phyloP scores from a whole-genome alignment of 495 filamentous ascomycete genomes.

The Sabuloglossum arenarium region DNA sequence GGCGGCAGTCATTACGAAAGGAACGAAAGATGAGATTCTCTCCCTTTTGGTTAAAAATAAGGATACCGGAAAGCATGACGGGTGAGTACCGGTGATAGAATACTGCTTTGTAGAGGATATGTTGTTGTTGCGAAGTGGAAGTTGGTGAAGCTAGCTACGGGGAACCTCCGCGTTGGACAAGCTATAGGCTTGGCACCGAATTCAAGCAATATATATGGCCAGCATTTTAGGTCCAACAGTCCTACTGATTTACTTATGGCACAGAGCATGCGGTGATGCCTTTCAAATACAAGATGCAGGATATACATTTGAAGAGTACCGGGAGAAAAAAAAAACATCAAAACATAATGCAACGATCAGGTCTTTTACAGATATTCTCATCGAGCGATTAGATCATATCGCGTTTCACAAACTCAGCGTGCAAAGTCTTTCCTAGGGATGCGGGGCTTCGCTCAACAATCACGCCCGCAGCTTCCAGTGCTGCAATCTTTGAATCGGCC shows the following conservation, averaged over 20 bases:
- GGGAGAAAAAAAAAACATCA: neutral
- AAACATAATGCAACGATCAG: neutral
- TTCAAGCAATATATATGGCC: neutral
- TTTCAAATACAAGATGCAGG: neutral
- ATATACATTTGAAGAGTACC: neutral
- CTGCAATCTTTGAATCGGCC: constrained; percentile 91
- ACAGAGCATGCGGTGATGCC: neutral
- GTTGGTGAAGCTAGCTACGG: neutral
- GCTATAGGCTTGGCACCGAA: neutral
- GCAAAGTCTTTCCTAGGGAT: constrained; percentile 71
- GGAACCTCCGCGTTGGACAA: neutral
- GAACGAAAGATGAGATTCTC: constrained; percentile 98
- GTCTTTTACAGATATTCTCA: neutral
- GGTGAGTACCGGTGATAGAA: neutral
- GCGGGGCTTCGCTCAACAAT: constrained; percentile 93
- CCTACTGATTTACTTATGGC: neutral
- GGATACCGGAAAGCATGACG: constrained; percentile 83
- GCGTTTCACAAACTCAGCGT: constrained; percentile 85
- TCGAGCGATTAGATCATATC: constrained; percentile 59
- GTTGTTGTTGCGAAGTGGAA: neutral
- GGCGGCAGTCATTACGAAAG: constrained; percentile 93
- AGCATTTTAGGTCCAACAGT: neutral
- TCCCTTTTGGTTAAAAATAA: constrained; percentile 98
- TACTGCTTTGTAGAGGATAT: neutral
- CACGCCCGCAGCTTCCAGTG: constrained; percentile 82